Evolutionary conservation across 257 asterid species (phyloP), one percentile per base, ranked within the genome.

Genomic region (Solanum dulcamara): DNA sequence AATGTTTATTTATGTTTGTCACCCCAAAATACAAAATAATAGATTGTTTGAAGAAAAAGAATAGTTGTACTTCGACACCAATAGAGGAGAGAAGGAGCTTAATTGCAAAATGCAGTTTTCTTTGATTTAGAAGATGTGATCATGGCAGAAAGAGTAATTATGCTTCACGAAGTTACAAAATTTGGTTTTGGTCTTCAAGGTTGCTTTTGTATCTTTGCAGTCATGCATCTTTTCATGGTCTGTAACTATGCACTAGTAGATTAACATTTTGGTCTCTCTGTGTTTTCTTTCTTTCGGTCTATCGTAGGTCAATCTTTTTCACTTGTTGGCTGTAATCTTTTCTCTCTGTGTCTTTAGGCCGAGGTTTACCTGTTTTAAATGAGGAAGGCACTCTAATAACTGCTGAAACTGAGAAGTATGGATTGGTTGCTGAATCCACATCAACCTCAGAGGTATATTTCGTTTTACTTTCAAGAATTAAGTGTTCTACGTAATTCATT

Each of bases 331-430:
- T n/a, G 68, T 46, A 46, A 79, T 28, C 59, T 26, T 67, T 12
- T 51, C 55, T 37, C 81, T 6, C n/a, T 40, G 81, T 18, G 67
- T 70, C 7, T 81, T 35, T 64, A 97, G 99, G 94, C 74, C 92
- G 98, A 87, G 93, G 98, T 82, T 88, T 95, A 40, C 98, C 99
- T 8, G 89, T 97, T 80, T 83, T 97, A 62, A 93, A 94, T 20
- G 98, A 95, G 93, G 95, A 97, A 84, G 98, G 98, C 60, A 92
- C 89, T 93, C 90, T 94, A 83, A 89, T 92, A 80, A 81, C 89
- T 10, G 95, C 93, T 44, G 98, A 93, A 67, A 84, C 94, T 86
- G 96, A 89, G 72, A 94, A 91, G 92, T 87, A 92, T 89, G 85
- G 86, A 84, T 90, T 86, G 90, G 88, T 86, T n/a, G 80, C 93